These are phyloP conservation scores for Penicillium nucicola DNA, from an alignment of 495 filamentous ascomycete genomes.

Conservation along the genomic window DNA sequence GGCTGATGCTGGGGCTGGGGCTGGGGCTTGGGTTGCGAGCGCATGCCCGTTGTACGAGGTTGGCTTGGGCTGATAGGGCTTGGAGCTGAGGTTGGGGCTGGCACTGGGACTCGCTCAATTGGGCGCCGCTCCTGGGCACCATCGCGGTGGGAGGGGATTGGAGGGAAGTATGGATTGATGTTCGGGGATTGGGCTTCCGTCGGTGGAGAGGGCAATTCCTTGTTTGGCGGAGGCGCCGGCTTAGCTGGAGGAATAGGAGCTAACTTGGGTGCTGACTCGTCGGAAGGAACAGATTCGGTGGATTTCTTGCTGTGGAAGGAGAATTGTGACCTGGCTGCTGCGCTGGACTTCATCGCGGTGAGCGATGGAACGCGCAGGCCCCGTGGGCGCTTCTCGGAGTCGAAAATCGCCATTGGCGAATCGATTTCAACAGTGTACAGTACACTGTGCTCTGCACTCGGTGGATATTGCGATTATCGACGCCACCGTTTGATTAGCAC, in stretches of 20 bases:
- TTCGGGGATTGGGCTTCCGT: slow-evolving; percentile 12
- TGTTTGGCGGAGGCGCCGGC: slow-evolving; percentile 23
- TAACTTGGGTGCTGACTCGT: neutral
- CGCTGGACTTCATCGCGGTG: slow-evolving; percentile 28
- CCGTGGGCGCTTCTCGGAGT: slow-evolving; percentile 38
- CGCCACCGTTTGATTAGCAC: slow-evolving; percentile 4
- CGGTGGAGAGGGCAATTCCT: slow-evolving; percentile 33
- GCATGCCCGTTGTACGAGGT: slow-evolving; percentile 3
- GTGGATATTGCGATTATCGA: neutral
- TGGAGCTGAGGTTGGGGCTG: slow-evolving; percentile 2
- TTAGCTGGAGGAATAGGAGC: slow-evolving; percentile 13
- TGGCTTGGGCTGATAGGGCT: neutral
- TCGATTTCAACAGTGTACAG: neutral
- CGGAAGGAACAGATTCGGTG: slow-evolving; percentile 7
- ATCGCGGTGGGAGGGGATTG: neutral
- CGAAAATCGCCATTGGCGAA: slow-evolving; percentile 34
- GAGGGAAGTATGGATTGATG: slow-evolving; percentile 7
- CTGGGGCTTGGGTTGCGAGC: neutral
- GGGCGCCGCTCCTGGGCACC: slow-evolving; percentile 1
- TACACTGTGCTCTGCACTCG: too few relatives aligned
- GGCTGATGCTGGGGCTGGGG: neutral
- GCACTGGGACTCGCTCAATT: slow-evolving; percentile 3
- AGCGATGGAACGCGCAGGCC: slow-evolving; percentile 40
- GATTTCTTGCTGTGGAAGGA: slow-evolving; percentile 22
- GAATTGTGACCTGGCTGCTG: slow-evolving; percentile 19